Percentiles rank a stretch among this genome's conserved stretches.
These are phyloP conservation scores for Bruguiera hainesii DNA, from an alignment of 441 rosid species.

Conservation along the genomic window DNA sequence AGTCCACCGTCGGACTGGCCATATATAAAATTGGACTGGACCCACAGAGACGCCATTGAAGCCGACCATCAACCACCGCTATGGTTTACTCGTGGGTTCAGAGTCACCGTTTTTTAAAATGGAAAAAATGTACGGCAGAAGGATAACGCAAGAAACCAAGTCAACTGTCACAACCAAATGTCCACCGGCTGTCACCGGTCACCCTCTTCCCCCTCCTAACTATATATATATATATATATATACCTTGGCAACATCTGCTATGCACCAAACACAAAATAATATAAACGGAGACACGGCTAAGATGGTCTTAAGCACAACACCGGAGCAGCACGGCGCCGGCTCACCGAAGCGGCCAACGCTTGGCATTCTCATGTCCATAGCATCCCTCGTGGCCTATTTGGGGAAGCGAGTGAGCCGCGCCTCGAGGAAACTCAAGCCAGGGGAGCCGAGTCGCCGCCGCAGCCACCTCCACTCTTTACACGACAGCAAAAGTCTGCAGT, in stretches of 20 bases:
- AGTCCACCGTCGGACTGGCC: neutral
- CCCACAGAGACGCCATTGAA: neutral
- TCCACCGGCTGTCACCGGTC: neutral
- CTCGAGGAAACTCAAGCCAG: constrained; percentile 38
- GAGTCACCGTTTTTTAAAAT: neutral
- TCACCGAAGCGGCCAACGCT: constrained; percentile 32
- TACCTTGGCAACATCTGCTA: no score
- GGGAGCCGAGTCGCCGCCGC: neutral
- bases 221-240: neutral
- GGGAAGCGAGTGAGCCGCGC: constrained; percentile 45
- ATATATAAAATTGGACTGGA: neutral
- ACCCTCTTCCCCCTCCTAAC: neutral
- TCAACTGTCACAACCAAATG: neutral
- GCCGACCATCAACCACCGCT: neutral
- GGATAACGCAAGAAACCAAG: neutral
- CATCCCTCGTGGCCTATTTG: constrained; percentile 35
- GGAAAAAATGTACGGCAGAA: neutral
- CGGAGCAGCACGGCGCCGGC: constrained; percentile 25
- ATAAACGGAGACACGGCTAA: no score
- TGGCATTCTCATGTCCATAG: constrained; percentile 36
- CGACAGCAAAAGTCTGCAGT: constrained; percentile 8
- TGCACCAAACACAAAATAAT: no score
- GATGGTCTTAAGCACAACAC: constrained; percentile 4
- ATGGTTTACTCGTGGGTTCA: neutral
- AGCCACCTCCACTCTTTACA: neutral